Evolutionary conservation across 352 stramenopile genomes (phyloP).

Genomic region (Globisporangium splendens): DNA sequence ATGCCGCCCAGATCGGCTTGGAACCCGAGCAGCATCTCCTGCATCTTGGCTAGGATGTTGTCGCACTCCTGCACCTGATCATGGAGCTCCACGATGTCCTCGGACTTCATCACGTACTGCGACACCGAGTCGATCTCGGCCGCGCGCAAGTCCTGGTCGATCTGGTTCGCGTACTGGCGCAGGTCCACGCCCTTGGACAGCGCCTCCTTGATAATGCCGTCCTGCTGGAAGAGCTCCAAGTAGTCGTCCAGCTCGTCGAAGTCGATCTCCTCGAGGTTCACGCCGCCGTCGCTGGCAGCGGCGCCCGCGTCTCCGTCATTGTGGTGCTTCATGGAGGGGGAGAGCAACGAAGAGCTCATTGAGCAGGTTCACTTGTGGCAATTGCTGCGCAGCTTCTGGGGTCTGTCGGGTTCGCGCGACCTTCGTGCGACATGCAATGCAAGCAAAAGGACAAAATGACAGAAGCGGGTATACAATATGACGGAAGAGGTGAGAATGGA

Average conservation of each 20-base stretch:
- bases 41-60: slow-evolving; percentile 94
- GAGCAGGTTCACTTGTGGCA: too few relatives aligned
- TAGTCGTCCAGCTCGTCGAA: slow-evolving; percentile 93
- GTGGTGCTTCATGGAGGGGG: too few relatives aligned
- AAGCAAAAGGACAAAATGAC: too few relatives aligned
- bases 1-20: slow-evolving; percentile 97
- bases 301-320: neutral
- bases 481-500: too few relatives aligned
- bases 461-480: too few relatives aligned
- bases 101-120: slow-evolving; percentile 86
- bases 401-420: neutral
- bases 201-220: slow-evolving; percentile 91
- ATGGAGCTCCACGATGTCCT: slow-evolving; percentile 90
- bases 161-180: slow-evolving; percentile 87
- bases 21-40: slow-evolving; percentile 98
- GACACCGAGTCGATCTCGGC: slow-evolving; percentile 83
- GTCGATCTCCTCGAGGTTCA: slow-evolving; percentile 89
- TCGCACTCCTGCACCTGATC: slow-evolving; percentile 96
- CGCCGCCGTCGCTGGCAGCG: slow-evolving; percentile 16
- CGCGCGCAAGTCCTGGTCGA: slow-evolving; percentile 84
- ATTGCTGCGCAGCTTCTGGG: too few relatives aligned
- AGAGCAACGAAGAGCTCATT: too few relatives aligned
- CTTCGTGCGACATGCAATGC: slow-evolving; percentile 4
- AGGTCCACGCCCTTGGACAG: slow-evolving; percentile 89
- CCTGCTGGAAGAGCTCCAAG: slow-evolving; percentile 92